phyloP scores from a whole-genome alignment of 352 stramenopile species.

The Hyaloperonospora brassicae region DNA sequence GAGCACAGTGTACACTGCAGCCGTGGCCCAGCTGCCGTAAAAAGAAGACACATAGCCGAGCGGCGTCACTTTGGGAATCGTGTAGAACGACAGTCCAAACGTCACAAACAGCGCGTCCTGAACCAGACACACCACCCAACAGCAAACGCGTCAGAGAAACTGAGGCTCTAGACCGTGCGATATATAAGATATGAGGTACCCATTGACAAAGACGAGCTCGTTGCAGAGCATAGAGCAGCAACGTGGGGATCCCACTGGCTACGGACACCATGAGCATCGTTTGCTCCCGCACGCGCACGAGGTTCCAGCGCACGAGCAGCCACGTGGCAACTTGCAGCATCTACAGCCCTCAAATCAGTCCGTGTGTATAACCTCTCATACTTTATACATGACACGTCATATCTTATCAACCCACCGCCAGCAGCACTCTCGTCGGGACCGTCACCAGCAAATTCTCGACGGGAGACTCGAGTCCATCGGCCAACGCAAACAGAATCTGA shows the following conservation, averaged over 20 bases:
- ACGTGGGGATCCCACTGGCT: slow-evolving; percentile 57
- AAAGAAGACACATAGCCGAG: slow-evolving; percentile 69
- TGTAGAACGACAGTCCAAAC: slow-evolving; percentile 81
- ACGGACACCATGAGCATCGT: slow-evolving; percentile 71
- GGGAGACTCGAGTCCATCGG: slow-evolving; percentile 64
- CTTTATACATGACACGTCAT: slow-evolving; percentile 3
- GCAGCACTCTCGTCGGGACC: slow-evolving; percentile 54
- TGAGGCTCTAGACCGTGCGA: too few relatives aligned
- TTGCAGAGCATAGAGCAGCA: slow-evolving; percentile 65
- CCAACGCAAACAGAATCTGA: slow-evolving; percentile 68
- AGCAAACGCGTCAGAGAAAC: neutral
- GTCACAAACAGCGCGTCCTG: slow-evolving; percentile 78
- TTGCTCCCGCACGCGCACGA: slow-evolving; percentile 51
- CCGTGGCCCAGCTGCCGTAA: slow-evolving; percentile 61
- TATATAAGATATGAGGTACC: slow-evolving; percentile 29
- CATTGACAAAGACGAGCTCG: slow-evolving; percentile 70
- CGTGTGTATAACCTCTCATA: neutral
- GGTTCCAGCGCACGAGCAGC: slow-evolving; percentile 64
- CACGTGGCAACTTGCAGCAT: slow-evolving; percentile 72
- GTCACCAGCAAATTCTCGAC: slow-evolving; percentile 63
- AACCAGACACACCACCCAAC: neutral
- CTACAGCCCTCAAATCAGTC: slow-evolving; percentile 15
- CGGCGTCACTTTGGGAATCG: slow-evolving; percentile 77
- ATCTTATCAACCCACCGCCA: slow-evolving; percentile 32
- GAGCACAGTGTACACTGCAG: slow-evolving; percentile 43